Base-by-base conservation (phyloP, 768 basidiomycete species). In the Leccinum boreale region DNA sequence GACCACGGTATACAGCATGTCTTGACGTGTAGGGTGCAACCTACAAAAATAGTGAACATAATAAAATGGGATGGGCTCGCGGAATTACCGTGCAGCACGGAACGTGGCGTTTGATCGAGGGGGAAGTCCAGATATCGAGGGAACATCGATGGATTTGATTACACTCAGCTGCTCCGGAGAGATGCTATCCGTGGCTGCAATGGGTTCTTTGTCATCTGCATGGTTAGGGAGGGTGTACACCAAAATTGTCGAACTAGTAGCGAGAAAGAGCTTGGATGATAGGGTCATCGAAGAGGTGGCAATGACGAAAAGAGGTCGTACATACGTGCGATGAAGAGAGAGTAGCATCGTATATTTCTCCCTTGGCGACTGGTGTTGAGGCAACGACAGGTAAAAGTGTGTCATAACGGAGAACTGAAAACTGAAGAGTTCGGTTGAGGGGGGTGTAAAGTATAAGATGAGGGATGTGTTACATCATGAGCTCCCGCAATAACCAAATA, bases 311-410 rank as follows among this genome's bases (percentile, higher is more conserved):
- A 46, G 15, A 48, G 50, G 19, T 53, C 46, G 28, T 17, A 71
- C 78, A 58, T 67, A 91, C 91, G 21, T 79, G 82, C 11, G 80
- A 78, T 5, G 78, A 73, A 26, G 88, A 87, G 77, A 97, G 90
- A 7, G 91, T 81, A 17, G 84, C 85, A 65, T 96, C 94, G 58
- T 92, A 96, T 47, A 98, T 85, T 71, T 97, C 94, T 48, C 86
- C 87, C 12, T 83, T 82, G 15, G 84, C 77, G 46, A 85, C 76
- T 46, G 67, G 69, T 45, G 91, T 75, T 4, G 84, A 68, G 21
- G 70, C 70, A 15, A 77, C 80, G 23, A 75, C 73, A 10, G 80
- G 83, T 31, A 68, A 65, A 28, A 92, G 76, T 11, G 81, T 76
- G 2, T 88, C 86, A 61, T 81, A 90, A 6, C 79, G 74, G 3